Percentiles rank a stretch among this genome's conserved stretches.
Evolutionary conservation across 106 monocot genomes (phyloP).

Genomic region (Platanthera zijinensis): DNA sequence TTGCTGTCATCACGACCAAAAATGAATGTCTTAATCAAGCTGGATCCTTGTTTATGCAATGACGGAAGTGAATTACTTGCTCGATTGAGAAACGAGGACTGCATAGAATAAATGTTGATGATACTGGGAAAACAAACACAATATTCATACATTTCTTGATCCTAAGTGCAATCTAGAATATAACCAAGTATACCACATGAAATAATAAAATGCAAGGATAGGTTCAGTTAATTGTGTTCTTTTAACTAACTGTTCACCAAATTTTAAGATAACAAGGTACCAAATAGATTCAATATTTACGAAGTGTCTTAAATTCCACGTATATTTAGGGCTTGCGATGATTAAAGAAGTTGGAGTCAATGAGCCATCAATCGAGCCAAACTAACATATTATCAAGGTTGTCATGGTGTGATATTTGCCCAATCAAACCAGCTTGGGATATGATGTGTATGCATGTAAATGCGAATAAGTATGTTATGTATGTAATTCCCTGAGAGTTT

Average conservation of each 20-base stretch:
- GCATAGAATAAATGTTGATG: constrained; percentile 13
- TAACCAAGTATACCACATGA: not conserved
- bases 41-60: constrained; percentile 43
- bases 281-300: not conserved
- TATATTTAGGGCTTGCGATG: not conserved
- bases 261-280: not conserved
- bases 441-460: no score
- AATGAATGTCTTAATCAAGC: constrained; percentile 46
- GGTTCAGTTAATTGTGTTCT: no score
- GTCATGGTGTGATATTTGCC: no score
- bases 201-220: not conserved
- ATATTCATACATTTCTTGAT: no score
- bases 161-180: no score
- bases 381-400: no score
- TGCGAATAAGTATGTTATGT: no score
- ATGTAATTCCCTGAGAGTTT: no score
- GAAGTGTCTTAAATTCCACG: not conserved
- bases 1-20: constrained; percentile 97
- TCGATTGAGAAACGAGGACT: constrained; percentile 95
- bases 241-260: not conserved
- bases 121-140: not conserved
- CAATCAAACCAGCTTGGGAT: no score
- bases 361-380: no score
- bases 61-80: constrained; percentile 39
- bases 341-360: constrained; percentile 1